Evolutionary conservation across 495 filamentous ascomycete species (phyloP), one percentile per base, ranked within the genome.

Genomic region (Hypoxylon fuscum): DNA sequence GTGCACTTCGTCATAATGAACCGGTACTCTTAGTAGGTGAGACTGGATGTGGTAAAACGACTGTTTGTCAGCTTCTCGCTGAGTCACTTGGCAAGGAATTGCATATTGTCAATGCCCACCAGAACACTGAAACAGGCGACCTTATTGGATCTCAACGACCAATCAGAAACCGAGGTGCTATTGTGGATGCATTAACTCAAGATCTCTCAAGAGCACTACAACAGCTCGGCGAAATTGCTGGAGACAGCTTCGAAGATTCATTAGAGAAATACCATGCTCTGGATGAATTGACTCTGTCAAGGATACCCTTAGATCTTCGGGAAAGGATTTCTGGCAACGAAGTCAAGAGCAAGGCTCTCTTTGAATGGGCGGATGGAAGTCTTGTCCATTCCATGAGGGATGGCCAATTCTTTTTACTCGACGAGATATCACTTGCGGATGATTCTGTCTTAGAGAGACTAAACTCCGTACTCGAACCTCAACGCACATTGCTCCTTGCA

Each of bases 1-100:
- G 89, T 51, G 95, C 96, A 2, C 74, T 98, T 48, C 84, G 85
- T 11, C 94, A 96, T 67, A 92, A 96, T 61, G 96, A 99, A 76
- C 96, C 96, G 1, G 89, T 98, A 11, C 78, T 99, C 37, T 79
- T 99, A 8, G 91, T 99, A 34, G 96, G 96, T 57, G 96, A 97
- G 68, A 99, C 96, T 40, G 96, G 96, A 1, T 96, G 93, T 66
- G 96, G 96, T 23, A 99, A 99, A 77, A 99, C 96, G 1, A 96
- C 92, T 6, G 89, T 98, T 15, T 96, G 92, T 62, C 96, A 99
- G 74, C 84, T 96, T 59, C 83, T 99, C 45, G 91, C 96, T 3
- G 87, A 94, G 57, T 86, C 90, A 15, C 84, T 90, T 67, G 79
- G 81, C 22, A 90, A 88, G 62, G 76, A 88, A 57, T 74, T 99